phyloP scores from a whole-genome alignment of 192 early-diverging fungal species.

The Coemansia sp. region DNA sequence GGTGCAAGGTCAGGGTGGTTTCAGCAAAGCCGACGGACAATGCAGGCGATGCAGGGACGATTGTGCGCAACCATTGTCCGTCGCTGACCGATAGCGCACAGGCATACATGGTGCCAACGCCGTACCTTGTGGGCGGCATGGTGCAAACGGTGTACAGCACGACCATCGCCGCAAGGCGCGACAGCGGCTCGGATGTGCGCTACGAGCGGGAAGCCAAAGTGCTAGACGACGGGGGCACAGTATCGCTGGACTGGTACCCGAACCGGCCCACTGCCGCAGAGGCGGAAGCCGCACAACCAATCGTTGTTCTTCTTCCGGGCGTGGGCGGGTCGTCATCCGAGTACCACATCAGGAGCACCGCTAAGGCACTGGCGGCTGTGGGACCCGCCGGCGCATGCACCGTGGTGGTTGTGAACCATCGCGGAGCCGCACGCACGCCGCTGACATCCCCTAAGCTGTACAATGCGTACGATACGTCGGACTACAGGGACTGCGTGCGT shows the following conservation, averaged over 20 bases:
- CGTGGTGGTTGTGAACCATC: slow-evolving; percentile 62
- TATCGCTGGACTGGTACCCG: slow-evolving; percentile 88
- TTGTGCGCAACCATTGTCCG: slow-evolving; percentile 51
- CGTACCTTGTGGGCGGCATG: slow-evolving; percentile 75
- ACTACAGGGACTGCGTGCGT: slow-evolving; percentile 41
- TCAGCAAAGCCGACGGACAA: neutral
- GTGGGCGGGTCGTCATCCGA: slow-evolving; percentile 92
- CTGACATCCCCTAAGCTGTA: slow-evolving; percentile 68
- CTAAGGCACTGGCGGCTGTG: slow-evolving; percentile 51
- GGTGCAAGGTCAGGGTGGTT: slow-evolving; percentile 13
- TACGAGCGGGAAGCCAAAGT: slow-evolving; percentile 53
- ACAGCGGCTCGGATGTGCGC: slow-evolving; percentile 13
- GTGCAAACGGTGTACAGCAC: slow-evolving; percentile 66
- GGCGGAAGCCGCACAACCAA: slow-evolving; percentile 45
- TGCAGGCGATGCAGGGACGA: neutral
- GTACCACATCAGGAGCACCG: slow-evolving; percentile 78
- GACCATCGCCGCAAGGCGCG: slow-evolving; percentile 41
- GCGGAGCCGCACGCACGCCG: slow-evolving; percentile 42
- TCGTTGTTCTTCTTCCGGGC: slow-evolving; percentile 80
- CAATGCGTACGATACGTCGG: slow-evolving; percentile 80
- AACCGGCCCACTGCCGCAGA: slow-evolving; percentile 27
- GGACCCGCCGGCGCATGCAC: slow-evolving; percentile 60
- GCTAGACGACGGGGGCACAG: slow-evolving; percentile 79
- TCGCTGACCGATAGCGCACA: slow-evolving; percentile 47
- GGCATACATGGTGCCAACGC: slow-evolving; percentile 66